Evolutionary conservation across 2,329 filamentous ascomycete species (phyloP), one percentile per base, ranked within the genome.

Genomic region (Clarireedia homoeocarpa): DNA sequence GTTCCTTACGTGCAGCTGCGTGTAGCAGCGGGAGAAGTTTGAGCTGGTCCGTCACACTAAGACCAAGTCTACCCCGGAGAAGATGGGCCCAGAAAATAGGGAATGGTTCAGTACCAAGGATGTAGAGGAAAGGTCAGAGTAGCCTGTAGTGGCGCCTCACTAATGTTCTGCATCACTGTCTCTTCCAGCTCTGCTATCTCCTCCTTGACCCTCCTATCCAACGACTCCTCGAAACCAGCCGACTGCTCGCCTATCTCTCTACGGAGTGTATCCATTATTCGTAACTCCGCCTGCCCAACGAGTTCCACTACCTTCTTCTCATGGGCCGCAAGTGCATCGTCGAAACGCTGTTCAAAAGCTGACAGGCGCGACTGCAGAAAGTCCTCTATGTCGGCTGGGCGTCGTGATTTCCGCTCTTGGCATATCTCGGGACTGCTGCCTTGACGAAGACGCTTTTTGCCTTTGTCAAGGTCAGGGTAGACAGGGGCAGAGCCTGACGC

Each of bases 361-460:
- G 46, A 48, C 14, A 34, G 23, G 46, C 46, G 46, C 26, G 46
- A 48, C 26, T 48, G 46, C n/a, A 48, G 46, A 34, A 34, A n/a
- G 34, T 34, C 46, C 46, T 48, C 26, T 48, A 20, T 48, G 2
- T 48, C 46, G 26, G n/a, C n/a, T 48, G 6, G 26, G 23, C 14
- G n/a, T 48, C 26, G 46, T 20, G 46, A 34, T 48, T 48, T 48
- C 26, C 6, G 46, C 26, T 48, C 46, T 48, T 48, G 46, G 14
- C 1, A 10, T 34, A 48, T 48, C 46, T 48, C 46, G 26, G 46
- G 46, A 20, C 26, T 48, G 14, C 46, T 48, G 9, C 7, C 14
- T 34, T 34, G 46, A 48, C 46, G 26, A 48, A 48, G 26, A 48
- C 46, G 46, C 46, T 48, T 48, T 48, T 48, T 48, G 26, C 46